phyloP scores from a whole-genome alignment of 768 basidiomycete species.

The Coprinopsis marcescibilis region DNA sequence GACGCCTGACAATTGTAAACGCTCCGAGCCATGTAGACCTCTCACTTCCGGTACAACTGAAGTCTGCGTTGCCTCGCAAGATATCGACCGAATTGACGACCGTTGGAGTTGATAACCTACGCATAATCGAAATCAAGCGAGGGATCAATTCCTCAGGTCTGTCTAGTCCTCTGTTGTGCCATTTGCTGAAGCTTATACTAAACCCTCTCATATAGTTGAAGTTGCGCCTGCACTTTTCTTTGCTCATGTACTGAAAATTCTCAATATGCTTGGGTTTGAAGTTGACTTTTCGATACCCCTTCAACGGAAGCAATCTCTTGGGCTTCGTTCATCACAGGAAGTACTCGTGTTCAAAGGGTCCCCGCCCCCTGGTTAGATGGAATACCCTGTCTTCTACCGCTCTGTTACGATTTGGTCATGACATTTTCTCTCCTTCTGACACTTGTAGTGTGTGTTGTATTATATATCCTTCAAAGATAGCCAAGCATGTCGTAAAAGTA shows the following conservation, averaged over 20 bases:
- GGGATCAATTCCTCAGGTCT: constrained; percentile 24
- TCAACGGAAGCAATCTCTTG: constrained; percentile 38
- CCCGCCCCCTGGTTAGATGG: constrained; percentile 10
- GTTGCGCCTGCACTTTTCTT: constrained; percentile 51
- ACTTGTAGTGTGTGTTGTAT: background rate
- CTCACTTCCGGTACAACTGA: constrained; percentile 34
- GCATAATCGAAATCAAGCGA: constrained; percentile 51
- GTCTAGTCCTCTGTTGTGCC: background rate
- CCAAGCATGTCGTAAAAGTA: constrained; percentile 1
- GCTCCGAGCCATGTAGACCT: constrained; percentile 38
- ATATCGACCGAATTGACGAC: constrained; percentile 27
- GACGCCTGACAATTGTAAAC: constrained; percentile 44
- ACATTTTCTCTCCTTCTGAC: background rate
- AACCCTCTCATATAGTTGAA: constrained; percentile 27
- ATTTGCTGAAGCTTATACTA: constrained; percentile 5
- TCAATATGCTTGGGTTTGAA: constrained; percentile 50
- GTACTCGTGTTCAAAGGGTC: constrained; percentile 58
- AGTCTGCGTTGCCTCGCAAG: constrained; percentile 29
- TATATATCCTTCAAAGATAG: constrained; percentile 1
- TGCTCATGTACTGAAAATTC: constrained; percentile 56
- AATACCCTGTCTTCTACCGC: background rate
- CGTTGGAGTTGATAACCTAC: constrained; percentile 43
- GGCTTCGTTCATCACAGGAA: constrained; percentile 43
- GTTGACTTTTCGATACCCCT: constrained; percentile 67
- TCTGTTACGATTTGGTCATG: background rate